Evolutionary conservation across 2,329 filamentous ascomycete genomes (phyloP), one percentile per base, ranked within the genome.

Genomic region (Aureobasidium sp.): DNA sequence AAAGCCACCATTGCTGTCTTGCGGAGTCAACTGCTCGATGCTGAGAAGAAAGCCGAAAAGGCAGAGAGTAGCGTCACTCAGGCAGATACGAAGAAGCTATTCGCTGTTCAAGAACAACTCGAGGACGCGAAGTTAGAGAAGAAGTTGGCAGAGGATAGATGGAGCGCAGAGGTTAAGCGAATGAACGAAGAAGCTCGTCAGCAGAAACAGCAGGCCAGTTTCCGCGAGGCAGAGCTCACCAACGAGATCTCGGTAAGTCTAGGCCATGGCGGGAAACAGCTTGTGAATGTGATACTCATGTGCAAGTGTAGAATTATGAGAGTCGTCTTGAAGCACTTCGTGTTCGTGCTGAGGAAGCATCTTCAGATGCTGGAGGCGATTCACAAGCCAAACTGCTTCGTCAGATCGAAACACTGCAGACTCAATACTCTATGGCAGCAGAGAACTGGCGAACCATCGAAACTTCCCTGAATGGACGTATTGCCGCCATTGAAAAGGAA

Each of bases 391-490:
- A 97, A 73, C 80, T 97, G 44, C 79, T 97, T 45, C 86, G 94
- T 44, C 95, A 99, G 74, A 89, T 99, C 59, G 94, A 99, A 77
- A 97, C 90, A 0, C 77, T 99, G 41, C 94, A 99, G 74, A 94
- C 90, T 7, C 95, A 99, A 72, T 96, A 99, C 74, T 86, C 91
- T 0, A 86, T 95, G 60, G 94, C 94, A 1, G 94, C 90, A 67
- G 91, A 96, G 70, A 99, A 99, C 69, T 99, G 95, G 94, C 92
- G 97, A 71, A 90, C 91, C 0, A 95, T 99, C 64, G 93, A 99
- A 74, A 85, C 89, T 10, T 95, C 90, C 2, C 76, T 99, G 36
- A 83, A 93, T 55, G 85, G 90, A 27, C 85, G 92, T 62, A 82
- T 94, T 11, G 82, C 86, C 3, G 87, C 79, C 54, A 79, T 97